phyloP scores from a whole-genome alignment of 352 stramenopile genomes.

The Globisporangium cystogenes region DNA sequence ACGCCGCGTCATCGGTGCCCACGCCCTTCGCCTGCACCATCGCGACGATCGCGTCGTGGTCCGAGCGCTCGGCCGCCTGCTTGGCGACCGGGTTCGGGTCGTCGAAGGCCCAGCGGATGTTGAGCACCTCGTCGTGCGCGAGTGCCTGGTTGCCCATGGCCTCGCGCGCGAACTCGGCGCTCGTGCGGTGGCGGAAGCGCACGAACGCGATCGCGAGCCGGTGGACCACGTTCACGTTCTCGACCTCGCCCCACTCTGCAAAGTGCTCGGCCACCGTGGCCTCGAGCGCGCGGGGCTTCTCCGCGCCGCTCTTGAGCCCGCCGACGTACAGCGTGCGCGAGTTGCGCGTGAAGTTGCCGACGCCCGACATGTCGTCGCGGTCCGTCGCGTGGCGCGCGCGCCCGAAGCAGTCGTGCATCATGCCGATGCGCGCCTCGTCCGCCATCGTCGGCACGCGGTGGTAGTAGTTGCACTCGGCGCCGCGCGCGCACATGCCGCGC shows the following conservation, averaged over 20 bases:
- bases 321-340: constrained; percentile 91
- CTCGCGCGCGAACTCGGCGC: constrained; percentile 80
- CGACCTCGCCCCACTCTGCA: constrained; percentile 91
- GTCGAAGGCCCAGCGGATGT: constrained; percentile 91
- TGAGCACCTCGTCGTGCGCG: constrained; percentile 86
- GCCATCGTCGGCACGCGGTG: constrained; percentile 80
- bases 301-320: constrained; percentile 55
- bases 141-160: constrained; percentile 90
- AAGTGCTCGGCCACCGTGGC: constrained; percentile 84
- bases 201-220: constrained; percentile 91
- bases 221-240: constrained; percentile 92
- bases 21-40: constrained; percentile 73
- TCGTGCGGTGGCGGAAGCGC: constrained; percentile 73
- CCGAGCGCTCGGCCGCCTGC: constrained; percentile 72
- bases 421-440: constrained; percentile 69
- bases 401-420: constrained; percentile 92
- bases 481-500: constrained; percentile 86
- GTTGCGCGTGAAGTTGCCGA: constrained; percentile 89
- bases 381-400: constrained; percentile 88
- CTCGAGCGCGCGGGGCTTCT: constrained; percentile 51
- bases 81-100: constrained; percentile 93
- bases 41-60: constrained; percentile 86
- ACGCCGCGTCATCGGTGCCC: constrained; percentile 54
- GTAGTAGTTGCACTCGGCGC: constrained; percentile 90
- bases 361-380: constrained; percentile 91